Base-by-base conservation (phyloP, 352 stramenopile genomes). In the Thraustotheca clavata region DNA sequence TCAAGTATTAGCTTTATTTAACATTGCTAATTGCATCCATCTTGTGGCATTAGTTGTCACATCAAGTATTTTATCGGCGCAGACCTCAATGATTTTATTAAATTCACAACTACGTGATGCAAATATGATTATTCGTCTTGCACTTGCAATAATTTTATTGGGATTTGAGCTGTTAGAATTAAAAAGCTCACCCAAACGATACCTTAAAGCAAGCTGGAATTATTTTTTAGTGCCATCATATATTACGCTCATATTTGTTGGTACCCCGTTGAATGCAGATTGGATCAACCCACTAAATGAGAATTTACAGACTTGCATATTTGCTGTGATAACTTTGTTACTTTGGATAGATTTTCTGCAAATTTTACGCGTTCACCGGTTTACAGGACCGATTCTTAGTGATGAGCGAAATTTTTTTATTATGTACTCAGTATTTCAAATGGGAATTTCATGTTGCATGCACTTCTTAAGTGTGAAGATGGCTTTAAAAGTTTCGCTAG, bases 381-480 rank as follows among this genome's bases (percentile, higher is more conserved):
- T 20, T 33, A 60, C 50, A 14, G 50, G 50, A 18, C 50, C 50
- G 4, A 60, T 60, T 33, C 29, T 60, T 29, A 36, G n/a, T 11
- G 50, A 60, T 29, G 50, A 48, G 24, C 9, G 8, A 16, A 48
- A 60, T 38, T 60, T 60, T 60, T 29, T 60, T 20, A 36, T 60
- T n/a, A 60, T 60, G 50, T 60, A 60, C 50, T 22, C 6, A 6
- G 50, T 60, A 38, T 60, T 60, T 26, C 50, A 60, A 60, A 60
- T 60, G 50, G 50, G 50, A 14, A 33, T 60, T 38, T 36, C 50
- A 20, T 60, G 50, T n/a, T 20, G 20, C 24, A 36, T 40, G 50
- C 50, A 38, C 50, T 60, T 14, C 50, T 60, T 20, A 36, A 60
- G 31, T 33, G 50, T 14, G 5, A 34, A 40, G n/a, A 48, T 48